Base-by-base conservation (phyloP, 108 stramenopile genomes). In the Skeletonema marinoi region DNA sequence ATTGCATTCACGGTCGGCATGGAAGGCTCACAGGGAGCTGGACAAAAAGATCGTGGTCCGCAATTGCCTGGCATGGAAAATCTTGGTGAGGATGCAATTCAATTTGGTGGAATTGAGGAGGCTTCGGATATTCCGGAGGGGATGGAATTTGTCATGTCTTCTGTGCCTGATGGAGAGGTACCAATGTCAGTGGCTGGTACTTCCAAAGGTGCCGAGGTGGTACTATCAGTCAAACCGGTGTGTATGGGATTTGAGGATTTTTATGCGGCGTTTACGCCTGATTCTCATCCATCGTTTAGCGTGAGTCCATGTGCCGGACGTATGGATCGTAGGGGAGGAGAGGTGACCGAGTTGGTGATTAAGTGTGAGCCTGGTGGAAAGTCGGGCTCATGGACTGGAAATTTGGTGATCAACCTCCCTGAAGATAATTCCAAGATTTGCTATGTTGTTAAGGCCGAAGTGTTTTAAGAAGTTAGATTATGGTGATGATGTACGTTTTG, bases 191-290 rank as follows among this genome's bases (percentile, higher is more conserved):
- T 93, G 19, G 89, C 88, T 7, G 71, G 87, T 21, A 86, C 73
- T 30, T 80, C 78, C 75, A 68, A 78, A 33, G 87, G 86, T 67
- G 66, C 72, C 21, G 77, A 84, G 32, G 19, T 90, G 39, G 19
- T 62, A 13, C 71, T 94, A 14, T 75, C 66, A 17, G 87, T 92
- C 44, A 71, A 77, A 46, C 90, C 94, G 11, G 78, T 89, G 30
- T 95, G 94, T 68, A 95, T 95, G 94, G 88, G 88, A 16, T 95
- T 92, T 74, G 94, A 95, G 77, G 94, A 95, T 80, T 95, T 78
- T 59, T 95, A 77, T 70, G 92, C 92, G 14, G 85, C 85, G 21
- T 95, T 92, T 70, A 65, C 88, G 2, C 0, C 77, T 4, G 90
- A 81, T 36, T 92, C 90, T 33, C 92, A 95, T 66, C 94, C 92